Percentiles rank a stretch among this genome's conserved stretches.
These are phyloP conservation scores for Tuber brumale DNA, from an alignment of 495 filamentous ascomycete species.

Conservation along the genomic window DNA sequence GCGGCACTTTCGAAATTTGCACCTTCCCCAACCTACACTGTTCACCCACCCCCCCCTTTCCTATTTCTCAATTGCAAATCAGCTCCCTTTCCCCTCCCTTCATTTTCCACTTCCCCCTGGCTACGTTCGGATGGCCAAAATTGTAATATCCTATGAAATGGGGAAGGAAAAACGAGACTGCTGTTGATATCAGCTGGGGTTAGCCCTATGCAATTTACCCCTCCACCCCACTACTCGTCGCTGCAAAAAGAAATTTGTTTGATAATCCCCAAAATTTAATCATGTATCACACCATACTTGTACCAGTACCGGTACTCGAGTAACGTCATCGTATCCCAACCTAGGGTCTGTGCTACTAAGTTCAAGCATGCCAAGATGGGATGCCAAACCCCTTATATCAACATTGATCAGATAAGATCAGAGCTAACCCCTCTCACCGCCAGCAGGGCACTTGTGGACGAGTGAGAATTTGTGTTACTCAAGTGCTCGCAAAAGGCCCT, in stretches of 20 bases:
- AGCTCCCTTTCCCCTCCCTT: no score
- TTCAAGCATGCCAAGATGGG: background rate
- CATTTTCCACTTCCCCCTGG: background rate
- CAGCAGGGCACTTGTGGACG: background rate
- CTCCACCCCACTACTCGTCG: background rate
- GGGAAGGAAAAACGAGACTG: background rate
- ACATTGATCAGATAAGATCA: background rate
- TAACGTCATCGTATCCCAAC: background rate
- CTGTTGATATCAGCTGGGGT: background rate
- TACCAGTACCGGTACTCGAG: no score
- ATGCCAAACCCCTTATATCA: background rate
- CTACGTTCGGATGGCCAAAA: background rate
- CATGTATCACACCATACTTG: no score
- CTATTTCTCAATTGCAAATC: background rate
- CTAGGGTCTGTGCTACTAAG: background rate
- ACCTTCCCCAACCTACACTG: background rate
- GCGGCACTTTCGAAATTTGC: background rate
- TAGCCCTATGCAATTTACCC: conserved; percentile 2
- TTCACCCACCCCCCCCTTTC: background rate
- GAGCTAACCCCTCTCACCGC: background rate
- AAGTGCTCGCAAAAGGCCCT: background rate
- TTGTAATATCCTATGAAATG: background rate
- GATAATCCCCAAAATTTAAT: no score
- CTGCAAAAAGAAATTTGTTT: background rate
- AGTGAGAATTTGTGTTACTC: background rate